Conservation (phyloP, 2,329 filamentous ascomycete species). For the Fusarium austroafricanum region DNA sequence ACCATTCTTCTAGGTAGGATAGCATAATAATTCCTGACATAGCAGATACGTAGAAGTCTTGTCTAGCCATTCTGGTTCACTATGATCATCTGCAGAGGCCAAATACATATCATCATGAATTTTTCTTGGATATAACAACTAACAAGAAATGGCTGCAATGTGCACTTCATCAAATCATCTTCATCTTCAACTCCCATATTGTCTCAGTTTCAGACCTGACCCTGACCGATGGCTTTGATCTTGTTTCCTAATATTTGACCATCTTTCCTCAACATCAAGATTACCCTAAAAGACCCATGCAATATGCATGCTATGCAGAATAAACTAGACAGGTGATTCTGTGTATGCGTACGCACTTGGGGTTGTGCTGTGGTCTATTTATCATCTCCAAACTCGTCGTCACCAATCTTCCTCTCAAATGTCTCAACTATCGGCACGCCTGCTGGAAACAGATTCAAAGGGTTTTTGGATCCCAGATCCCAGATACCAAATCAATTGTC, state of each 20-base stretch:
- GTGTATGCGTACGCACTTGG: slow-evolving; percentile 9
- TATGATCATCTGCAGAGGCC: not conserved
- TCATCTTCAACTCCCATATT: slow-evolving; percentile 16
- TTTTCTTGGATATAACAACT: slow-evolving; percentile 39
- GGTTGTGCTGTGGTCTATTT: slow-evolving; percentile 38
- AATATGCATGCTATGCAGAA: slow-evolving; percentile 24
- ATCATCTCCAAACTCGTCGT: slow-evolving; percentile 34
- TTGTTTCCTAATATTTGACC: slow-evolving; percentile 25
- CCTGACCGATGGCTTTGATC: slow-evolving; percentile 10
- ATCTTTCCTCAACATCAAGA: slow-evolving; percentile 12
- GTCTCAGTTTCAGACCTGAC: not conserved
- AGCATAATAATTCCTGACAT: not conserved
- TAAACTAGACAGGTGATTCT: slow-evolving; percentile 24
- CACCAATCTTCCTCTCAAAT: slow-evolving; percentile 20
- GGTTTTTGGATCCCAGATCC: slow-evolving; percentile 23
- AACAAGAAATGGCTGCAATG: slow-evolving; percentile 34
- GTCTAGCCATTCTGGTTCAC: not conserved
- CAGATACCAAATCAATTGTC: slow-evolving; percentile 4
- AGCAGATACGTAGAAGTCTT: not conserved
- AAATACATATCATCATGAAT: slow-evolving; percentile 18
- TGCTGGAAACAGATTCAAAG: slow-evolving; percentile 2
- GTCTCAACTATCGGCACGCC: slow-evolving; percentile 12
- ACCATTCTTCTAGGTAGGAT: not conserved
- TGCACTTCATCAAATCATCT: slow-evolving; percentile 36
- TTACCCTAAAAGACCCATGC: slow-evolving; percentile 18